Conservation (phyloP, 108 stramenopile genomes). For the Seminavis robusta region DNA sequence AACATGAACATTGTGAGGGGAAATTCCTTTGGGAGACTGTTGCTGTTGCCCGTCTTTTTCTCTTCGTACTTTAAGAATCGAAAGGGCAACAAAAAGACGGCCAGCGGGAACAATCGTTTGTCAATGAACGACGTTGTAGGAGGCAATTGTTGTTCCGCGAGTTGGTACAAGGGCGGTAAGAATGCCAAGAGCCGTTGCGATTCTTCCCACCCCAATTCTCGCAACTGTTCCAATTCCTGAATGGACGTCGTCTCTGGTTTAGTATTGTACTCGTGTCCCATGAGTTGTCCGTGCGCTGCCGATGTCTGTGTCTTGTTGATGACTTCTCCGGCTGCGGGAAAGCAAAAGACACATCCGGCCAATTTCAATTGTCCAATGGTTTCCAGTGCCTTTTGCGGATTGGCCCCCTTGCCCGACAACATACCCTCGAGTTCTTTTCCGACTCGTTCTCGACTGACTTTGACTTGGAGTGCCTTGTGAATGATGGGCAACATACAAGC, state of each 20-base stretch:
- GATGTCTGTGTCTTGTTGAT: too few relatives aligned
- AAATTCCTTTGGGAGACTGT: too few relatives aligned
- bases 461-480: constrained; percentile 71
- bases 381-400: constrained; percentile 57
- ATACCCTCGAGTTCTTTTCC: constrained; percentile 90
- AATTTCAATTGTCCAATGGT: constrained; percentile 65
- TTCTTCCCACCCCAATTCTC: constrained; percentile 43
- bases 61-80: constrained; percentile 54
- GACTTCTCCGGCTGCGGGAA: constrained; percentile 26
- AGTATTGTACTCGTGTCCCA: constrained; percentile 7
- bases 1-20: constrained; percentile 64
- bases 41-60: constrained; percentile 29
- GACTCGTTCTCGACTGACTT: constrained; percentile 88
- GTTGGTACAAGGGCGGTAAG: too few relatives aligned
- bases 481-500: constrained; percentile 50
- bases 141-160: too few relatives aligned
- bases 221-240: constrained; percentile 8
- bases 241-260: background rate
- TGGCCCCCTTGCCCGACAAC: constrained; percentile 69
- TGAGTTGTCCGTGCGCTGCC: constrained; percentile 26
- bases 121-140: constrained; percentile 20
- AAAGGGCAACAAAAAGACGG: constrained; percentile 64
- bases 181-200: constrained; percentile 15
- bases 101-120: constrained; percentile 53
- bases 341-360: constrained; percentile 63